Conservation (phyloP, 1,284 basidiomycete genomes). For the Veloporphyrellus conicus region DNA sequence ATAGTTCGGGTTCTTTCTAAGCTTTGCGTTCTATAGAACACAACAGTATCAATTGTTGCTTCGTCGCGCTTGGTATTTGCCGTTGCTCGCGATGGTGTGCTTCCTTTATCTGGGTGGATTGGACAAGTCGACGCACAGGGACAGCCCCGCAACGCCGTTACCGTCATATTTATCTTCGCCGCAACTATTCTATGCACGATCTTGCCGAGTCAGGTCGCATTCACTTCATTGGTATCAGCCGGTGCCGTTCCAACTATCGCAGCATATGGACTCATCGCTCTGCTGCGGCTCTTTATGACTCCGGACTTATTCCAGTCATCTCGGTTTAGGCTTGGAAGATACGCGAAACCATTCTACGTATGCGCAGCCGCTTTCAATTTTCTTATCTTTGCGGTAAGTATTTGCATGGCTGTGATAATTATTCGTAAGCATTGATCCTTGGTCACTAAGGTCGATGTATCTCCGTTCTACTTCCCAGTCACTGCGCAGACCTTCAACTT, state of each 20-base stretch:
- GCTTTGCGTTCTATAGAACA: slow-evolving; percentile 51
- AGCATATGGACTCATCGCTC: slow-evolving; percentile 73
- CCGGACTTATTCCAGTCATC: slow-evolving; percentile 70
- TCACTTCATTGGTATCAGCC: slow-evolving; percentile 80
- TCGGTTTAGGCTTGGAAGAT: slow-evolving; percentile 65
- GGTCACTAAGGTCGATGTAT: slow-evolving; percentile 61
- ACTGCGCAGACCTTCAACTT: slow-evolving; percentile 73
- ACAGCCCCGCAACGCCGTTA: slow-evolving; percentile 77
- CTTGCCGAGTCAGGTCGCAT: slow-evolving; percentile 80
- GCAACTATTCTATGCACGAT: slow-evolving; percentile 75
- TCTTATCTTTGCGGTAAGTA: slow-evolving; percentile 64
- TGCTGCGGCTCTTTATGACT: slow-evolving; percentile 69
- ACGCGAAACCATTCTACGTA: slow-evolving; percentile 63
- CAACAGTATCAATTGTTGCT: slow-evolving; percentile 77
- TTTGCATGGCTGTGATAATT: neutral
- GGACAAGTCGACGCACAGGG: slow-evolving; percentile 63
- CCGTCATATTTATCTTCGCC: slow-evolving; percentile 74
- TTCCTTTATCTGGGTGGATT: slow-evolving; percentile 78
- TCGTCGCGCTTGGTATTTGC: slow-evolving; percentile 82
- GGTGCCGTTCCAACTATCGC: slow-evolving; percentile 78
- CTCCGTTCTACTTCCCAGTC: slow-evolving; percentile 80
- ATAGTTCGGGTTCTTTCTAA: neutral
- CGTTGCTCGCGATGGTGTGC: slow-evolving; percentile 82
- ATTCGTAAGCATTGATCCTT: slow-evolving; percentile 1
- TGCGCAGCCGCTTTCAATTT: slow-evolving; percentile 67